These are phyloP conservation scores for Mycena polygramma DNA, from an alignment of 768 basidiomycete species.

Conservation along the genomic window DNA sequence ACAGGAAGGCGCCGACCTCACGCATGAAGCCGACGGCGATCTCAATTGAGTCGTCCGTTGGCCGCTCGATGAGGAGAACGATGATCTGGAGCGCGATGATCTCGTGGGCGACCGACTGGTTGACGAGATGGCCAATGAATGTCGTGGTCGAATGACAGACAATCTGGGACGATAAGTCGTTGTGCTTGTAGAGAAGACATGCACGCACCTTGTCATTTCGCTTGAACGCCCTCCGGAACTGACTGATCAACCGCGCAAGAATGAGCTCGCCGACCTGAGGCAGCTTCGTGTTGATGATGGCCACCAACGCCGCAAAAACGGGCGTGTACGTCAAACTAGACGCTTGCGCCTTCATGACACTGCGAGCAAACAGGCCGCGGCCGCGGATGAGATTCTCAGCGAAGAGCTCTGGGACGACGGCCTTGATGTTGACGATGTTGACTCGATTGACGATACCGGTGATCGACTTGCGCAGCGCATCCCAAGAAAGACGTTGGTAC, in stretches of 20 bases:
- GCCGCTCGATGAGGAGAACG: slow-evolving; percentile 93
- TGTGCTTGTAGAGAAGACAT: not conserved
- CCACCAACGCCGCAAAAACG: slow-evolving; percentile 93
- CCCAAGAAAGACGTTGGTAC: slow-evolving; percentile 97
- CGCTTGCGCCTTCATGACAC: slow-evolving; percentile 98
- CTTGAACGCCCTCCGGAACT: slow-evolving; percentile 95
- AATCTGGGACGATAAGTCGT: slow-evolving; percentile 62
- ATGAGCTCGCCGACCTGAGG: slow-evolving; percentile 97
- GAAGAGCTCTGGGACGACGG: slow-evolving; percentile 91
- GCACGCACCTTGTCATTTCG: slow-evolving; percentile 93
- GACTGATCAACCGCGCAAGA: slow-evolving; percentile 89
- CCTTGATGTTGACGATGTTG: slow-evolving; percentile 96
- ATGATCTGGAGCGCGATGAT: slow-evolving; percentile 96
- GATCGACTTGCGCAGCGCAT: slow-evolving; percentile 95
- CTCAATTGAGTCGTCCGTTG: slow-evolving; percentile 98
- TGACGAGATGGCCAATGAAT: slow-evolving; percentile 92
- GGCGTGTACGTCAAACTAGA: slow-evolving; percentile 98
- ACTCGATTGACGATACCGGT: slow-evolving; percentile 99
- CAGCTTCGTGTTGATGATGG: slow-evolving; percentile 97
- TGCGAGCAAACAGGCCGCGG: slow-evolving; percentile 91
- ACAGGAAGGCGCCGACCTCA: slow-evolving; percentile 95
- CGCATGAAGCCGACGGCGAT: slow-evolving; percentile 98
- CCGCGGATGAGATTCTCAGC: slow-evolving; percentile 95
- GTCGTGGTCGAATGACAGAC: slow-evolving; percentile 95
- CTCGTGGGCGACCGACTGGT: slow-evolving; percentile 94